phyloP scores from a whole-genome alignment of 257 asterid species.

The Eustoma russellianum region DNA sequence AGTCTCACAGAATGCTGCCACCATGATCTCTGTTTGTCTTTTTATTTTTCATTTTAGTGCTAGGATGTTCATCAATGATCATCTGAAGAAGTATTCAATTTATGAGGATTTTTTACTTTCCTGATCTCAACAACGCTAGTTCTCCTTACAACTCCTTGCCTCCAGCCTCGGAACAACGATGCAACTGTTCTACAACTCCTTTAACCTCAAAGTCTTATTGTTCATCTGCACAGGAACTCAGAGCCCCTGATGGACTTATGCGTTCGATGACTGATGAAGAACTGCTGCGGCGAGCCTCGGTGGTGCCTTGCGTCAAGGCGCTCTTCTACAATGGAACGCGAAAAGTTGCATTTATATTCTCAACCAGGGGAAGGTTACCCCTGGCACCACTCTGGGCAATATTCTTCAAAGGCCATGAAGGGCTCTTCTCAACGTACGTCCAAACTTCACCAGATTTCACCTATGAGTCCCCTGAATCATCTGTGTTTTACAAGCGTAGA shows the following conservation, averaged over 20 bases:
- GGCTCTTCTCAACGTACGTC: constrained; percentile 54
- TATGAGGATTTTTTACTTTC: constrained; percentile 46
- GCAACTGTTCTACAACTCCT: constrained; percentile 13
- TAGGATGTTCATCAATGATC: constrained; percentile 49
- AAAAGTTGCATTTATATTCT: constrained; percentile 71
- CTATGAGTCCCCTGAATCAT: constrained; percentile 36
- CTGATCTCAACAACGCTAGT: constrained; percentile 26
- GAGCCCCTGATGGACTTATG: constrained; percentile 11
- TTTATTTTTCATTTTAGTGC: constrained; percentile 33
- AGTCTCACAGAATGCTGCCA: constrained; percentile 36
- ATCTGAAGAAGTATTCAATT: constrained; percentile 32
- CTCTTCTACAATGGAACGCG: constrained; percentile 40
- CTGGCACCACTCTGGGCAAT: constrained; percentile 66
- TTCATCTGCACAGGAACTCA: neutral
- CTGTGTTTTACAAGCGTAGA: constrained; percentile 58
- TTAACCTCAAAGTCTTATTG: constrained; percentile 4
- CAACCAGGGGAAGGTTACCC: constrained; percentile 45
- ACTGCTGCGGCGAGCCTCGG: constrained; percentile 59
- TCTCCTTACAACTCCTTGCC: constrained; percentile 27
- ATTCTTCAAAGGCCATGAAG: constrained; percentile 65
- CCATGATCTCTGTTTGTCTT: constrained; percentile 35
- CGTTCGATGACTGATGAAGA: constrained; percentile 56
- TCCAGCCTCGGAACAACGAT: constrained; percentile 11
- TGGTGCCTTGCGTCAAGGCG: constrained; percentile 35
- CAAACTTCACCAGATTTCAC: constrained; percentile 45